phyloP scores from a whole-genome alignment of 805 yeast species.

The Candida succiphila region DNA sequence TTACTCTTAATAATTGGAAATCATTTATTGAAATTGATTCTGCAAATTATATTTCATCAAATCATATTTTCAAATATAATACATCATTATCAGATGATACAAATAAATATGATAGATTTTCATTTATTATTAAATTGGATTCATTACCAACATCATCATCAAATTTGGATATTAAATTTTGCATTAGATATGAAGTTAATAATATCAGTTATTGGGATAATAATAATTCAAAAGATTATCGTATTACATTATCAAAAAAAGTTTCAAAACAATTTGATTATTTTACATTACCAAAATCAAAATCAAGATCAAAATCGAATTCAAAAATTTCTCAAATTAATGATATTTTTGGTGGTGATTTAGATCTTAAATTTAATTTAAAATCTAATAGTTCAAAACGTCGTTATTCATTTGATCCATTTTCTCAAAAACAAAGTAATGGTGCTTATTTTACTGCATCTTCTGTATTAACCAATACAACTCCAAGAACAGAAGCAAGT shows the following conservation, averaged over 20 bases:
- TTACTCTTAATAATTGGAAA: slow-evolving; percentile 41
- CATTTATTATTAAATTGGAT: slow-evolving; percentile 36
- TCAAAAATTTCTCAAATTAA: slow-evolving; percentile 1
- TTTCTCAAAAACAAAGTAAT: slow-evolving; percentile 2
- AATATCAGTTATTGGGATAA: slow-evolving; percentile 29
- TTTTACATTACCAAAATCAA: neutral
- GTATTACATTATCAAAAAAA: slow-evolving; percentile 23
- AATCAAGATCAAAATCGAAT: slow-evolving; percentile 2
- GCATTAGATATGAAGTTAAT: slow-evolving; percentile 27
- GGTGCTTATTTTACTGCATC: slow-evolving; percentile 6
- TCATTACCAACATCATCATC: slow-evolving; percentile 13
- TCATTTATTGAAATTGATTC: slow-evolving; percentile 19
- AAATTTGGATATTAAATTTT: slow-evolving; percentile 25
- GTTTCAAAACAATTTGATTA: neutral
- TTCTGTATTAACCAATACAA: neutral
- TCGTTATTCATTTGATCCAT: slow-evolving; percentile 8
- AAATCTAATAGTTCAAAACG: slow-evolving; percentile 2
- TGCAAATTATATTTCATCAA: slow-evolving; percentile 26
- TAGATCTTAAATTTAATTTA: slow-evolving; percentile 3
- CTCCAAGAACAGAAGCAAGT: neutral
- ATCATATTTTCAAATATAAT: slow-evolving; percentile 32
- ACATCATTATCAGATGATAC: slow-evolving; percentile 1
- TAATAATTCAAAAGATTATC: slow-evolving; percentile 26
- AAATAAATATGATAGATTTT: slow-evolving; percentile 30
- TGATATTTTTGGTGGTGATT: neutral